Percentiles rank a stretch among this genome's conserved stretches.
Conservation (phyloP, 2,329 filamentous ascomycete species). For the Monilinia aucupariae region DNA sequence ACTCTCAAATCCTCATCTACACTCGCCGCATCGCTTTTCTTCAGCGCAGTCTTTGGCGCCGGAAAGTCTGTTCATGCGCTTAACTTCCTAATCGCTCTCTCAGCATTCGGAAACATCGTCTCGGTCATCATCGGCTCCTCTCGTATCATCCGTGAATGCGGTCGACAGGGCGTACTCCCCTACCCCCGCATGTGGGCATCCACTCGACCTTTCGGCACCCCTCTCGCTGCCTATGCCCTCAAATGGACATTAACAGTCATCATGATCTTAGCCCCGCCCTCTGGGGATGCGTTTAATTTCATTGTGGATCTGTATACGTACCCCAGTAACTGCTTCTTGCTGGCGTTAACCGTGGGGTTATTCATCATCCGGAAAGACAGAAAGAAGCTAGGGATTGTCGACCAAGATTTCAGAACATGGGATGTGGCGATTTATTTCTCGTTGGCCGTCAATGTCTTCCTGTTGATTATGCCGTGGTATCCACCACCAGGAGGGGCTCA, state of each 20-base stretch:
- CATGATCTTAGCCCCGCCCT: constrained; percentile 56
- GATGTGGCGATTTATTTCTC: constrained; percentile 53
- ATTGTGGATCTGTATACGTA: constrained; percentile 55
- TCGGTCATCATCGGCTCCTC: constrained; percentile 48
- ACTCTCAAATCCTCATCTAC: constrained; percentile 49
- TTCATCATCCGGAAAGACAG: constrained; percentile 53
- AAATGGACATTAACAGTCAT: constrained; percentile 54
- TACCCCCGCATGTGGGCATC: constrained; percentile 46
- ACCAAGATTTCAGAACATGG: constrained; percentile 48
- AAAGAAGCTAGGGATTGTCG: constrained; percentile 43
- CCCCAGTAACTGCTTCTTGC: constrained; percentile 52
- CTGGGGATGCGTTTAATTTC: constrained; percentile 61
- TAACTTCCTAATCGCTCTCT: constrained; percentile 43
- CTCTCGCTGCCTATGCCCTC: constrained; percentile 52
- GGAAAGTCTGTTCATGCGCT: constrained; percentile 42
- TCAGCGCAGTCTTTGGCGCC: constrained; percentile 48
- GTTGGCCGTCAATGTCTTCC: constrained; percentile 53
- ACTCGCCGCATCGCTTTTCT: constrained; percentile 39
- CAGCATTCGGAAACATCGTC: constrained; percentile 45
- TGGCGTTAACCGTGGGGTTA: constrained; percentile 52
- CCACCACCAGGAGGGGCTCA: constrained; percentile 55
- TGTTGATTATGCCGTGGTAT: constrained; percentile 67
- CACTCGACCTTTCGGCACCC: constrained; percentile 58
- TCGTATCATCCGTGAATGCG: constrained; percentile 55
- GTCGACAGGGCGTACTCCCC: constrained; percentile 22